Evolutionary conservation across 75 land plant species (phyloP).

Genomic region (Pinus tabuliformis): DNA sequence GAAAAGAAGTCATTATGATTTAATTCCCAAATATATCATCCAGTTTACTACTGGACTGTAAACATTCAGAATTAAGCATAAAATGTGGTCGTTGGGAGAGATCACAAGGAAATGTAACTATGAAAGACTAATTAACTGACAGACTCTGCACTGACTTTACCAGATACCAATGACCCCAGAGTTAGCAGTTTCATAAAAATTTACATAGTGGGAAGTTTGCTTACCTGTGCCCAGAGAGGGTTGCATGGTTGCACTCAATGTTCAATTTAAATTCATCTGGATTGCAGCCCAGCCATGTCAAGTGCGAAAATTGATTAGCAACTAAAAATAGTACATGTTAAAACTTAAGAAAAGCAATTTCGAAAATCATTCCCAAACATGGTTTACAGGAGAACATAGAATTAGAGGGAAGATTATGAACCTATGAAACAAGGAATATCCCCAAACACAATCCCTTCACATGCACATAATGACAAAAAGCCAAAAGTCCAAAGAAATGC

Average conservation of each 20-base stretch:
- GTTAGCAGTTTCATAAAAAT: background rate
- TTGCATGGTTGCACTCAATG: conserved; percentile 97
- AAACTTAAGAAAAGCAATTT: background rate
- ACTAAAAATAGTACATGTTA: background rate
- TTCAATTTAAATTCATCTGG: conserved; percentile 86
- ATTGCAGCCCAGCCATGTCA: conserved; percentile 1
- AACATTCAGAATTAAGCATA: too few species aligned
- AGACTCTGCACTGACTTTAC: background rate
- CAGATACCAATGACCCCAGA: background rate
- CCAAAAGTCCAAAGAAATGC: too few species aligned
- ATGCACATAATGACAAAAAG: too few species aligned
- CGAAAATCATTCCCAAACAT: too few species aligned
- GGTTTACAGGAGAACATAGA: too few species aligned
- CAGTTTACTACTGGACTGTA: too few species aligned
- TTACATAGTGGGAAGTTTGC: background rate
- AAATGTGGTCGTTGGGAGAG: too few species aligned
- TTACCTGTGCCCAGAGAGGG: conserved; percentile 93
- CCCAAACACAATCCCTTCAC: too few species aligned
- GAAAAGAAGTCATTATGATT: background rate
- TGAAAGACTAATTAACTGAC: background rate
- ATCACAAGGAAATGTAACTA: too few species aligned
- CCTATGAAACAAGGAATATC: too few species aligned
- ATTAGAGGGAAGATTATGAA: too few species aligned
- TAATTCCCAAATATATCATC: too few species aligned
- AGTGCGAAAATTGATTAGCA: background rate